Evolutionary conservation across 2,329 filamentous ascomycete genomes (phyloP).

Genomic region (Colletotrichum sp.): DNA sequence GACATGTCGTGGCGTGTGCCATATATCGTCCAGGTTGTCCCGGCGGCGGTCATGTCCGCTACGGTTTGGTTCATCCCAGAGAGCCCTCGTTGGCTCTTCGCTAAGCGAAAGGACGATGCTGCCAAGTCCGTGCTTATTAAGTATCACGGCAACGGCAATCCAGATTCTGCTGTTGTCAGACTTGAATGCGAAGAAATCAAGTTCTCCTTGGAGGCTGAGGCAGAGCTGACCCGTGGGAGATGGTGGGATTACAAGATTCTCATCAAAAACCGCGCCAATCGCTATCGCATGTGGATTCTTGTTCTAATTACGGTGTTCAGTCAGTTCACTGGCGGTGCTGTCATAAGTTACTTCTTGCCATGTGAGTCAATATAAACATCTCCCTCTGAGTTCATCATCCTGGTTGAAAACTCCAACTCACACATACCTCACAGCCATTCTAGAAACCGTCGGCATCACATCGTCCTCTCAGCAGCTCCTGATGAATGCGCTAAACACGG

Average conservation of each 20-base stretch:
- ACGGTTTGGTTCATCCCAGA: constrained; percentile 40
- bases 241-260: constrained; percentile 53
- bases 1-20: constrained; percentile 36
- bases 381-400: too few species aligned
- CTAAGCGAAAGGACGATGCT: constrained; percentile 35
- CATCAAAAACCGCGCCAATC: constrained; percentile 40
- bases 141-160: constrained; percentile 33
- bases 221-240: not conserved
- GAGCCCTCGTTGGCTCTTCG: constrained; percentile 45
- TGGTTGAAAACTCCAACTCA: constrained; percentile 24
- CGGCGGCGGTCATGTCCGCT: constrained; percentile 37
- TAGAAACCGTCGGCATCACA: constrained; percentile 50
- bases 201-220: not conserved
- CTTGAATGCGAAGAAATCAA: constrained; percentile 54
- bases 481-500: constrained; percentile 45
- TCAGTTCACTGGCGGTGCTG: constrained; percentile 49
- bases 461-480: constrained; percentile 32
- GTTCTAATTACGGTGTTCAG: constrained; percentile 43
- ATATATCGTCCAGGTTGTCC: constrained; percentile 41
- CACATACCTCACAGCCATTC: constrained; percentile 55
- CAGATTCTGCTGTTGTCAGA: constrained; percentile 44
- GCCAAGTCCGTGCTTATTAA: constrained; percentile 36
- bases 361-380: not conserved
- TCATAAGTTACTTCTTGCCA: constrained; percentile 24
- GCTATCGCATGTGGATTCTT: constrained; percentile 30